phyloP scores from a whole-genome alignment of 164 flowering plant genomes.

The Liquidambar formosana region DNA sequence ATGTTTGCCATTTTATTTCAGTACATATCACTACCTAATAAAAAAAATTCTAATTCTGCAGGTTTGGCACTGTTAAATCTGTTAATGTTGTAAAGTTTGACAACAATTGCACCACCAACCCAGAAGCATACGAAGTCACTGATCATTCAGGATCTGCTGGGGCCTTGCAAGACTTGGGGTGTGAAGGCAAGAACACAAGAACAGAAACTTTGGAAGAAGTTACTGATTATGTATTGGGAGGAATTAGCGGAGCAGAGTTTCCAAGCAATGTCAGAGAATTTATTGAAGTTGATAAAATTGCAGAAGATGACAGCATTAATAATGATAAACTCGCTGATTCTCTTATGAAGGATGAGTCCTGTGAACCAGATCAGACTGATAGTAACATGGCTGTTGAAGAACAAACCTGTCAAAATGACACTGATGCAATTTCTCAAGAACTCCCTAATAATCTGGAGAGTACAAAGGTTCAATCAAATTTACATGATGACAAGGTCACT shows the following conservation, averaged over 20 bases:
- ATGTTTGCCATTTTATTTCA: too few species aligned
- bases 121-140: slow-evolving; percentile 20
- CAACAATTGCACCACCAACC: slow-evolving; percentile 3
- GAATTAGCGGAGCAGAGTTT: slow-evolving; percentile 15
- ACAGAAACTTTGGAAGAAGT: slow-evolving; percentile 18
- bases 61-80: slow-evolving; percentile 88
- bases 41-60: too few species aligned
- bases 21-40: too few species aligned
- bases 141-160: slow-evolving; percentile 14
- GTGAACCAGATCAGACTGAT: slow-evolving; percentile 20
- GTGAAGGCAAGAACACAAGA: slow-evolving; percentile 14
- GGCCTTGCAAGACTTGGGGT: slow-evolving; percentile 6
- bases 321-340: slow-evolving; percentile 23
- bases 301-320: slow-evolving; percentile 9
- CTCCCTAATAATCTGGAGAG: slow-evolving; percentile 9
- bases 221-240: slow-evolving; percentile 7
- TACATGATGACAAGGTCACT: slow-evolving; percentile 9
- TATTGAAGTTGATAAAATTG: slow-evolving; percentile 15
- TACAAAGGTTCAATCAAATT: slow-evolving; percentile 4
- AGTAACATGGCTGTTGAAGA: slow-evolving; percentile 20
- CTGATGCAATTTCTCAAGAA: slow-evolving; percentile 10
- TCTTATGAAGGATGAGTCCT: slow-evolving; percentile 18
- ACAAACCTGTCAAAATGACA: neutral
- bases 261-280: slow-evolving; percentile 19
- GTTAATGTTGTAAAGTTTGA: slow-evolving; percentile 47